phyloP scores from a whole-genome alignment of 2,329 filamentous ascomycete genomes.

The Calonectria multiphialidica region DNA sequence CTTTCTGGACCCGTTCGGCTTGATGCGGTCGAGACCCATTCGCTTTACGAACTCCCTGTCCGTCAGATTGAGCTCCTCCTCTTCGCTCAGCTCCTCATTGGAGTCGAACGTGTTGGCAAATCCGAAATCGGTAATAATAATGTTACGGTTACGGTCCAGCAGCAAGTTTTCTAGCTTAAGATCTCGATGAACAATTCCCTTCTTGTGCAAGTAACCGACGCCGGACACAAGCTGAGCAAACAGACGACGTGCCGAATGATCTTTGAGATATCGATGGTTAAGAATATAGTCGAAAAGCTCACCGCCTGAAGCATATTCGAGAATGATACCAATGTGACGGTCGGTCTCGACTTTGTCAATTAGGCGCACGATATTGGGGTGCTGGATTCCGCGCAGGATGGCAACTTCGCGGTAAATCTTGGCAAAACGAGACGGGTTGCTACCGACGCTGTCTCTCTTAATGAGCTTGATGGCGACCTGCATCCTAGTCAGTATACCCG shows the following conservation, averaged over 20 bases:
- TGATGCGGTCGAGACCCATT: constrained; percentile 84
- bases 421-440: constrained; percentile 87
- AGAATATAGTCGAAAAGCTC: constrained; percentile 99
- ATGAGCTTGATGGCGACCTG: constrained; percentile 98
- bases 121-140: constrained; percentile 99
- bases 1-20: constrained; percentile 80
- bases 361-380: constrained; percentile 95
- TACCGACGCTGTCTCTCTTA: constrained; percentile 88
- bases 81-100: constrained; percentile 86
- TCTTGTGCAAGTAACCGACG: constrained; percentile 97
- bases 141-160: constrained; percentile 95
- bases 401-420: constrained; percentile 98
- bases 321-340: constrained; percentile 95
- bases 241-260: constrained; percentile 87
- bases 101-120: constrained; percentile 98
- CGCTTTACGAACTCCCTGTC: constrained; percentile 92
- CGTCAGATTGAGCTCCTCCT: constrained; percentile 87
- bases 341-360: constrained; percentile 99
- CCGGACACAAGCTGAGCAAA: constrained; percentile 97
- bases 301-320: constrained; percentile 97
- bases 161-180: constrained; percentile 96
- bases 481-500: constrained; percentile 24
- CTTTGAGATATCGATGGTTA: constrained; percentile 96
- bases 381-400: constrained; percentile 87
- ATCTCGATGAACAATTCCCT: constrained; percentile 97